Conservation (phyloP, 768 basidiomycete genomes). For the Tylopilus sp. region DNA sequence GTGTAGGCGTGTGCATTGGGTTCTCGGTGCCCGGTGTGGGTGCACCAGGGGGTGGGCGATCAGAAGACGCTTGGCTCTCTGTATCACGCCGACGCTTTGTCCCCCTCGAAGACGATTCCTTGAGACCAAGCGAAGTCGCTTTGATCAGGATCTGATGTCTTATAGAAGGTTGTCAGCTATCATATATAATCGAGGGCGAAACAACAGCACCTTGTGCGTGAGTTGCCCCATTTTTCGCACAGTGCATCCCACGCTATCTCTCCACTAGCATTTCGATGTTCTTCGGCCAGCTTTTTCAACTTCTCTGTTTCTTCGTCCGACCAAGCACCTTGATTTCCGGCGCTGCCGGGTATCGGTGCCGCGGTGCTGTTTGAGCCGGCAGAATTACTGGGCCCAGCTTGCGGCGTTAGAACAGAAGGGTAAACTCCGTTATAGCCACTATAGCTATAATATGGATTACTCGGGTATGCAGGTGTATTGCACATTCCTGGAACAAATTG, state of each 20-base stretch:
- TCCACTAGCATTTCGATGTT: constrained; percentile 47
- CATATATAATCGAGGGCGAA: neutral
- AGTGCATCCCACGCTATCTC: constrained; percentile 80
- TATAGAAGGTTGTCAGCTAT: constrained; percentile 5
- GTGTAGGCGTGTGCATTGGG: constrained; percentile 12
- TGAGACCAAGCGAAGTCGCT: constrained; percentile 73
- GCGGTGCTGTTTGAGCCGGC: constrained; percentile 23
- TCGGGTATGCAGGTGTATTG: constrained; percentile 46
- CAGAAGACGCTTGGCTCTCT: constrained; percentile 30
- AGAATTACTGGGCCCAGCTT: constrained; percentile 25
- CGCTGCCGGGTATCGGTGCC: constrained; percentile 23
- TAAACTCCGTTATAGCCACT: constrained; percentile 36
- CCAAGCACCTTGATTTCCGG: constrained; percentile 70
- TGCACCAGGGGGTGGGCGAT: constrained; percentile 22
- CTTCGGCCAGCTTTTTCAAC: constrained; percentile 65
- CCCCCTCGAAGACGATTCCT: constrained; percentile 66
- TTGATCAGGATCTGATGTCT: constrained; percentile 85
- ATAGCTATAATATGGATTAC: constrained; percentile 62
- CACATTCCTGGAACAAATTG: constrained; percentile 39
- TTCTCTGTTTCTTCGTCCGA: constrained; percentile 73
- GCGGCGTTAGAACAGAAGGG: constrained; percentile 20
- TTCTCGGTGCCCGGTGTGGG: constrained; percentile 22
- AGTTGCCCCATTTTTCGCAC: constrained; percentile 67
- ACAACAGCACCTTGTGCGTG: constrained; percentile 61
- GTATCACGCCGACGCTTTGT: constrained; percentile 56